Base-by-base conservation (phyloP, 768 basidiomycete genomes). In the Dentipellis fragilis region DNA sequence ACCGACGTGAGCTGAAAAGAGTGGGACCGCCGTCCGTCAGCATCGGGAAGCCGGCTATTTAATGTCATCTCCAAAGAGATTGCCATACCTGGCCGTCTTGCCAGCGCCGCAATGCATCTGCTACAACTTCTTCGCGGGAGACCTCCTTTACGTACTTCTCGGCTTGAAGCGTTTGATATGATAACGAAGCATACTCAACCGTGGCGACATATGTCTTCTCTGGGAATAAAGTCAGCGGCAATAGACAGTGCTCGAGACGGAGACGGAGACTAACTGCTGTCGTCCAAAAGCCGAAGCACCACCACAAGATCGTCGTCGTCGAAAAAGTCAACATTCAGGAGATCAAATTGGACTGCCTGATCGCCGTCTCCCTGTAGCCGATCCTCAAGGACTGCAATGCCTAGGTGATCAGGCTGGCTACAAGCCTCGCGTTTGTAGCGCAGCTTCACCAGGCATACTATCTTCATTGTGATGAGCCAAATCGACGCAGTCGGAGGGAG, bases 291-390 rank as follows among this genome's bases (percentile, higher is more conserved):
- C 67, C 77, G 80, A 71, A 80, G 85, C 57, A 87, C 76, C 59
- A 88, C 72, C 61, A 88, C 75, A 57, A 89, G 66, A 63, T 68
- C 72, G 66, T 83, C 79, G 62, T 88, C 84, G 72, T 91, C 89
- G 68, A 92, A 89, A 70, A 90, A 90, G 54, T 88, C 84, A 45
- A 72, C 76, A 63, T 84, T 84, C 65, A 89, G 66, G 47, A 88
- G 62, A 57, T 83, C 75, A 63, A 83, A 67, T 61, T 73, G 71
- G 54, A 57, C 64, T 60, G 62, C 61, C 47, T 60, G 70, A 58
- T 68, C 72, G 67, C 72, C 66, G 60, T 65, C 68, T 52, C 60
- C 59, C 72, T 17, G 19, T 21, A 75, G 66, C 65, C 69, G 56
- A 65, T 80, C 81, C 66, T 83, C 78, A 47, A 85, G 71, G 68